Percentiles rank a stretch among this genome's conserved stretches.
phyloP scores from a whole-genome alignment of 2,329 filamentous ascomycete genomes.

The Colletotrichum gloeosporioides region DNA sequence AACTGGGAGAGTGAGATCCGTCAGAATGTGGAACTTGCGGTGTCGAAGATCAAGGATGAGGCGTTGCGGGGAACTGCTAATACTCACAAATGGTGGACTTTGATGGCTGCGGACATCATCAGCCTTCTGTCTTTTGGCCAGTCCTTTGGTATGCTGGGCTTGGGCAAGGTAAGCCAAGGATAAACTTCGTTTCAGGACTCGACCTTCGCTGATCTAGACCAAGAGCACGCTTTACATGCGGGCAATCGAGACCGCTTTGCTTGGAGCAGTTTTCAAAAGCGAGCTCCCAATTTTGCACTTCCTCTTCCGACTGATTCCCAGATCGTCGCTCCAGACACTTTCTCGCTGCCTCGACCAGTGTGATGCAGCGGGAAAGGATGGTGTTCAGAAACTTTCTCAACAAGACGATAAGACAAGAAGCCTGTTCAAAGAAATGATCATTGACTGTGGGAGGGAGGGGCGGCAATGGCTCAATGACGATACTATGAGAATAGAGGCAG shows the following conservation, averaged over 20 bases:
- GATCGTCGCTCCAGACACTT: background rate
- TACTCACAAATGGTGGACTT: constrained; percentile 58
- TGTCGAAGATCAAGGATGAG: constrained; percentile 50
- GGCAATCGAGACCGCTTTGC: background rate
- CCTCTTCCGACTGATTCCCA: background rate
- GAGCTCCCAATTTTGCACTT: background rate
- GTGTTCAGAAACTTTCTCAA: background rate
- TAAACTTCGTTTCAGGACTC: accelerated
- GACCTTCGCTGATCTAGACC: constrained; percentile 27
- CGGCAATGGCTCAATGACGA: background rate
- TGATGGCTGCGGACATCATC: constrained; percentile 60
- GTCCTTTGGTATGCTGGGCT: constrained; percentile 56
- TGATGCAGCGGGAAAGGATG: background rate
- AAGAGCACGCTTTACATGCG: constrained; percentile 24
- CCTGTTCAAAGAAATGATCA: background rate
- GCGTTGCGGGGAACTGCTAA: constrained; percentile 43
- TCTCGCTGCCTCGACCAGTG: background rate
- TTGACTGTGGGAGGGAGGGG: background rate
- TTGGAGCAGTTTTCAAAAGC: background rate
- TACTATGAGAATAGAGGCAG: constrained; percentile 46
- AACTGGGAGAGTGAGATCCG: constrained; percentile 37
- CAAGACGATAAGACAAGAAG: background rate
- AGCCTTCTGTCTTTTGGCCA: constrained; percentile 59
- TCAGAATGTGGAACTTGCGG: constrained; percentile 39
- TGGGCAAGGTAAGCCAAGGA: constrained; percentile 42